These are phyloP conservation scores for Aureobasidium sp. DNA, from an alignment of 2,329 filamentous ascomycete species.

Conservation along the genomic window DNA sequence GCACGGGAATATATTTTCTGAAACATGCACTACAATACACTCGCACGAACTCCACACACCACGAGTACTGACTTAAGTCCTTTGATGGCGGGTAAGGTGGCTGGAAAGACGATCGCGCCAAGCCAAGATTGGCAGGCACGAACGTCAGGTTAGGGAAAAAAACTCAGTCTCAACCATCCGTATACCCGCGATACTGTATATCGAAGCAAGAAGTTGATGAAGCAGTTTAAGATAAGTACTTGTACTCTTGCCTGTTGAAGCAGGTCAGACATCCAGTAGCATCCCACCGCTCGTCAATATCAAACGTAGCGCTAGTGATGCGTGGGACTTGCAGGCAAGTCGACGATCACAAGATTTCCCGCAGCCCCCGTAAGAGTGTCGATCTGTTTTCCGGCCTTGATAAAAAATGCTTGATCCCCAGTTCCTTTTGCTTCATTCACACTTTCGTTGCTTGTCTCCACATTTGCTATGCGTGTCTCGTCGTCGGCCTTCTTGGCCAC, in stretches of 20 bases:
- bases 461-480: conserved; percentile 13
- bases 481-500: conserved; percentile 3
- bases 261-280: neutral
- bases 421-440: neutral
- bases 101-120: conserved; percentile 7
- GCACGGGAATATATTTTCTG: neutral
- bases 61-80: neutral
- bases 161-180: neutral
- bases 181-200: neutral
- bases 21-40: conserved; percentile 10
- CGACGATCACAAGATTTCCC: conserved; percentile 10
- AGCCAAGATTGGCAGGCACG: conserved; percentile 3
- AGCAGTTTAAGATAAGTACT: neutral
- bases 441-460: conserved; percentile 4
- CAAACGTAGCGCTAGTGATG: conserved; percentile 8
- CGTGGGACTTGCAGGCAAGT: conserved; percentile 6
- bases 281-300: neutral
- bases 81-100: conserved; percentile 3
- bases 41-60: too few relatives aligned
- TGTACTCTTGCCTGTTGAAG: neutral
- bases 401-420: neutral
- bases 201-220: neutral
- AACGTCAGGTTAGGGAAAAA: neutral
- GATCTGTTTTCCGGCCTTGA: neutral
- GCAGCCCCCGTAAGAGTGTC: conserved; percentile 7